These are phyloP conservation scores for Talaromyces sp. DNA, from an alignment of 2,329 filamentous ascomycete genomes.

Conservation along the genomic window DNA sequence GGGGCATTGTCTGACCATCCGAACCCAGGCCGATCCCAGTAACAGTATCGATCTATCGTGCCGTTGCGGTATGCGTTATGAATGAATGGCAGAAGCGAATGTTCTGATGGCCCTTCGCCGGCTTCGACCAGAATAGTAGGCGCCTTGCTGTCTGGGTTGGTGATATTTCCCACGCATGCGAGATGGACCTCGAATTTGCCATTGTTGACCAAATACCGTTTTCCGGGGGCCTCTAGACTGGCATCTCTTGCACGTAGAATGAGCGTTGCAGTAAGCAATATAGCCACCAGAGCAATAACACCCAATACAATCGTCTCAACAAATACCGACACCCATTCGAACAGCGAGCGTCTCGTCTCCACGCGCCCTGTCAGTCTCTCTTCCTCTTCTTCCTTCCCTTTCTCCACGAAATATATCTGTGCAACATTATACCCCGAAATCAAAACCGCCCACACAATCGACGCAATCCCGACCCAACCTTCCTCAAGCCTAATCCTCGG, in stretches of 20 bases:
- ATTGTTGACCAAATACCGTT: slow-evolving; percentile 76
- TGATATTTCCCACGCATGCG: slow-evolving; percentile 73
- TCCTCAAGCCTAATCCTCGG: slow-evolving; percentile 76
- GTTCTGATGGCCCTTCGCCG: slow-evolving; percentile 75
- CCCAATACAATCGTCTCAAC: slow-evolving; percentile 69
- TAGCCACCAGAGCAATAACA: slow-evolving; percentile 64
- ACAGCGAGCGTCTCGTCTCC: slow-evolving; percentile 76
- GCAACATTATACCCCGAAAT: slow-evolving; percentile 76
- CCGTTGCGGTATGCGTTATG: slow-evolving; percentile 73
- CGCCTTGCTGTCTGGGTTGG: slow-evolving; percentile 54
- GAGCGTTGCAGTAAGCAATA: slow-evolving; percentile 77
- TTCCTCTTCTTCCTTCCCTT: slow-evolving; percentile 92
- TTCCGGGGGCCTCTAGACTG: slow-evolving; percentile 69
- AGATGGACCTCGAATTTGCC: slow-evolving; percentile 85
- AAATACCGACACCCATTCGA: slow-evolving; percentile 81
- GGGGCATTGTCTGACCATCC: slow-evolving; percentile 90
- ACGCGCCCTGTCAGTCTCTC: slow-evolving; percentile 84
- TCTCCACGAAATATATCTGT: slow-evolving; percentile 78
- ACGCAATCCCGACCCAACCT: slow-evolving; percentile 85
- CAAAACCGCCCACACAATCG: slow-evolving; percentile 76
- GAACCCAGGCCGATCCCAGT: slow-evolving; percentile 87
- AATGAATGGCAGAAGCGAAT: slow-evolving; percentile 76
- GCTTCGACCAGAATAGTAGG: slow-evolving; percentile 83
- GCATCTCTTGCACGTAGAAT: slow-evolving; percentile 78
- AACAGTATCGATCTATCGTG: slow-evolving; percentile 86